These are phyloP conservation scores for Lathyrus tuberosus DNA, from an alignment of 306 rosid species.

Conservation along the genomic window DNA sequence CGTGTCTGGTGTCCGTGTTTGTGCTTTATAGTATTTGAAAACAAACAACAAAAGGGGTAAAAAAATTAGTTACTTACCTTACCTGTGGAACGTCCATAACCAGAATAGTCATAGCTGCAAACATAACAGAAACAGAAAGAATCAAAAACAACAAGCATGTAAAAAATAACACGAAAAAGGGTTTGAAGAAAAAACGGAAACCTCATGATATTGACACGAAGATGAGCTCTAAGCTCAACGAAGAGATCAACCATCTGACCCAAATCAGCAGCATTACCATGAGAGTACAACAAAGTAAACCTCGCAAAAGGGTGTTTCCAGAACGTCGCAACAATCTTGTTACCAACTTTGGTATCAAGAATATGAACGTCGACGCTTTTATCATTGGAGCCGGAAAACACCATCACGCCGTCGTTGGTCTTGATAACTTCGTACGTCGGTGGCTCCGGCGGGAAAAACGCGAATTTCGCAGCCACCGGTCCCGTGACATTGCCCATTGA, in stretches of 20 bases:
- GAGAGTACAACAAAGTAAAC: constrained; percentile 88
- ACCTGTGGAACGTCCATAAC: constrained; percentile 93
- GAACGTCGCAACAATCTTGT: constrained; percentile 77
- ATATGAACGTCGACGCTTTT: constrained; percentile 68
- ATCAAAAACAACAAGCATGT: not conserved
- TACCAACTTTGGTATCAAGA: constrained; percentile 74
- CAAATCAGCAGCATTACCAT: constrained; percentile 98
- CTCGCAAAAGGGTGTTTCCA: constrained; percentile 90
- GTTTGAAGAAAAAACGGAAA: not conserved
- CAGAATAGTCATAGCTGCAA: constrained; percentile 96
- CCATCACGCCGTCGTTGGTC: constrained; percentile 58
- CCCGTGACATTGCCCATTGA: constrained; percentile 93
- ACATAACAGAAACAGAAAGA: constrained; percentile 37
- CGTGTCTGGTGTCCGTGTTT: too few relatives aligned
- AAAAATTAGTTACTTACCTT: constrained; percentile 63
- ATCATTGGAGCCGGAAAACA: constrained; percentile 75
- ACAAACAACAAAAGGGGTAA: not conserved
- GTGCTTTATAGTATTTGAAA: not conserved
- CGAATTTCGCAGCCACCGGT: constrained; percentile 91
- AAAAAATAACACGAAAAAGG: not conserved
- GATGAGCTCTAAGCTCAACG: constrained; percentile 94
- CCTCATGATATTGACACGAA: constrained; percentile 87
- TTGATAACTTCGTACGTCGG: constrained; percentile 72
- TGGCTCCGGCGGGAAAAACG: constrained; percentile 98
- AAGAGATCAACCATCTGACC: constrained; percentile 95